Evolutionary conservation across 108 stramenopile genomes (phyloP), one percentile per base, ranked within the genome.

Genomic region (Licmophora abbreviata): DNA sequence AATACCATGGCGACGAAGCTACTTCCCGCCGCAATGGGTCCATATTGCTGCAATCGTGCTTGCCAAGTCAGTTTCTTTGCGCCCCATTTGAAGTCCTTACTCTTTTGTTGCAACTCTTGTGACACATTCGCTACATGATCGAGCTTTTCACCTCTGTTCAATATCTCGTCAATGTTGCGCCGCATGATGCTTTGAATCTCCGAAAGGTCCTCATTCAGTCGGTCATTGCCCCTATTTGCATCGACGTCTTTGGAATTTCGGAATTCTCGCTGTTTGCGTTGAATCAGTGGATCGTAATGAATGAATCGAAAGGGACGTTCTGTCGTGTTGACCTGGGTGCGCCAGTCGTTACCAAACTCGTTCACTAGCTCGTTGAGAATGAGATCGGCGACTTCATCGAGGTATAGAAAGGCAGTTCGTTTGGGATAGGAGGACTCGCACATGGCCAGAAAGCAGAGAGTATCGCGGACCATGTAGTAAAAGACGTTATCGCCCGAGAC

Each of bases 151-250:
- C 92, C 92, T 28, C 92, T 58, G 61, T 93, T 84, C 55, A 93
- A 53, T 14, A 93, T 79, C 48, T 93, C 88, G 51, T 81, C 71
- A 35, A 93, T 93, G 59, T 96, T 98, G 50, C 86, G 91, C 56
- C 76, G 69, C 95, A 97, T 97, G 52, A 99, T 97, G 46, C 64
- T 83, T 55, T 95, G 94, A 68, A 99, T 97, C 55, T 95, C 95
- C 24, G 77, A 83, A 51, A 99, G 66, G 51, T 99, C 97, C 43
- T 93, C 86, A 64, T 96, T 93, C 25, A 98, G 63, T 64, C 92
- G 91, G 24, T 85, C 79, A 43, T 75, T 77, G 53, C 82, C 87
- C 44, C 75, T 63, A 9, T 82, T 51, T 35, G 66, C 59, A 31
- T 66, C 61, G 1, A 18, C 31, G 12, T 12, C 27, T 3, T 75